Evolutionary conservation across 2,329 filamentous ascomycete genomes (phyloP).

Genomic region (Hypoxylon sp.): DNA sequence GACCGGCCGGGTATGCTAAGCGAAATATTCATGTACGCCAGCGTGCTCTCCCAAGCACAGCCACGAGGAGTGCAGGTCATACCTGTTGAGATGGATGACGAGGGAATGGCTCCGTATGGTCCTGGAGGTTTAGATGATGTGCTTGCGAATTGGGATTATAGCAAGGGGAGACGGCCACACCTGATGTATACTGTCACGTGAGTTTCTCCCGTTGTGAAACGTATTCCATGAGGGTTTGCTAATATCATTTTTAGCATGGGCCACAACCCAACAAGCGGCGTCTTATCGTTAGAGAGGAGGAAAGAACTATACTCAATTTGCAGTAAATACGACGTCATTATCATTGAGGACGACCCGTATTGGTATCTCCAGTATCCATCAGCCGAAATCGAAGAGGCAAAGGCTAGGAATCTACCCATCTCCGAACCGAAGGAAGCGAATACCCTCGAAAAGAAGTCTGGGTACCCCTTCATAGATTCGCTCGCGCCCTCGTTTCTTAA

Average conservation of each 20-base stretch:
- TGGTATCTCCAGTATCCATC: constrained; percentile 94
- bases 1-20: constrained; percentile 83
- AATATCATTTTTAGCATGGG: constrained; percentile 72
- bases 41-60: constrained; percentile 75
- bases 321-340: constrained; percentile 88
- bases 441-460: constrained; percentile 62
- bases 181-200: constrained; percentile 92
- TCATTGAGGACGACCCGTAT: constrained; percentile 95
- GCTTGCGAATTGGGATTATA: constrained; percentile 84
- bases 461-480: constrained; percentile 85
- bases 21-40: constrained; percentile 87
- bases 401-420: constrained; percentile 59
- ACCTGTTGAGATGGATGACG: constrained; percentile 80
- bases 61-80: constrained; percentile 81
- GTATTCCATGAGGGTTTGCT: constrained; percentile 22
- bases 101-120: constrained; percentile 84
- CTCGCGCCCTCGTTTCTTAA: constrained; percentile 86
- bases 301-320: constrained; percentile 86
- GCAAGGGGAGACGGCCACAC: constrained; percentile 81
- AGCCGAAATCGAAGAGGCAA: constrained; percentile 67
- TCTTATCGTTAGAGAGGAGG: constrained; percentile 79
- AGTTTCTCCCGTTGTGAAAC: constrained; percentile 57
- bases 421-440: constrained; percentile 54
- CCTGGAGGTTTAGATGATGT: constrained; percentile 82
- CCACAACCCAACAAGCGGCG: constrained; percentile 88